Evolutionary conservation across 2,329 filamentous ascomycete genomes (phyloP), one percentile per base, ranked within the genome.

Genomic region (Aureobasidium sp.): DNA sequence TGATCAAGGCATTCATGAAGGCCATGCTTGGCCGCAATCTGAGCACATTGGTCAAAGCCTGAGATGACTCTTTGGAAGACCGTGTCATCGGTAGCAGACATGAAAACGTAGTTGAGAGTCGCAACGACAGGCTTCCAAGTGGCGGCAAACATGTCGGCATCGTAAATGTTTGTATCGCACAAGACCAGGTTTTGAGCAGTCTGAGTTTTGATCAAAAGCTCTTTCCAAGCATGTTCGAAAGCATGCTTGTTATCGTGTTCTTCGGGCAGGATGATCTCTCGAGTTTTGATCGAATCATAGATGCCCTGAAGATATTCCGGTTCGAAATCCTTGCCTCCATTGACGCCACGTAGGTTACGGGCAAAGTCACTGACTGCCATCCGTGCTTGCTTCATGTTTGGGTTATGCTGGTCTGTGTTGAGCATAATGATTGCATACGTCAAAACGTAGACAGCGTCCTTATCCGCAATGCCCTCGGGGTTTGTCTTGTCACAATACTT

Each of bases 361-460:
- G 87, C 79, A 67, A 98, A 98, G 61, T 91, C 86, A 52, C 82
- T 78, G 37, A 84, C 77, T 1, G 83, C 83, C 93, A 98, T 98
- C 35, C 91, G 87, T 64, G 86, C 87, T 61, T 83, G 75, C 61
- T 81, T 90, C 57, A 97, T 70, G 61, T 96, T 97, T 0, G 90
- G 90, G 64, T 95, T 98, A 68, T 97, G 93, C 63, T 94, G 86
- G 65, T 98, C 93, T 1, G 91, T 96, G 65, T 98, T 98, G 54
- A 98, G 75, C 81, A 98, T 90, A 68, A 98, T 95, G 63, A 96
- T 94, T 32, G 90, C 93, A 66, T 98, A 98, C 0, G 88, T 91
- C 48, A 98, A 75, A 42, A 98, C 83, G 63, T 88, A 98, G 19
- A 93, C 84, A 6, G 90, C 83, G 67, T 98, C 93, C 61, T 88